These are phyloP conservation scores for Raffaelea ambrosiae DNA, from an alignment of 2,329 filamentous ascomycete species.

Conservation along the genomic window DNA sequence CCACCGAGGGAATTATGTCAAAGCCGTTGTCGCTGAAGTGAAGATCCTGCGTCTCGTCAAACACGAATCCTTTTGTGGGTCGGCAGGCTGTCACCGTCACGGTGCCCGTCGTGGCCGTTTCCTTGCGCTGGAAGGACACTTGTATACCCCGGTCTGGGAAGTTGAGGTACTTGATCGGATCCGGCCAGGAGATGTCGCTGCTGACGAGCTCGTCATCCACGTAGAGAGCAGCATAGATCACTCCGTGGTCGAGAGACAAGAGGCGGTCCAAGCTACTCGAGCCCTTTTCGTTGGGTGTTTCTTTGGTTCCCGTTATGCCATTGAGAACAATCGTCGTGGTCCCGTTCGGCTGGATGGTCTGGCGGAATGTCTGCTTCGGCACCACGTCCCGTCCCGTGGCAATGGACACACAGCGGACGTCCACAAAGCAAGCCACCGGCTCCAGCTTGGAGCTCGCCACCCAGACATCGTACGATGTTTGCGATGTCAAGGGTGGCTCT, in stretches of 20 bases:
- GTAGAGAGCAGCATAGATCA: constrained; percentile 30
- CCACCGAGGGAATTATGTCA: constrained; percentile 43
- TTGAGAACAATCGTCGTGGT: constrained; percentile 19
- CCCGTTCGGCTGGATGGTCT: constrained; percentile 7
- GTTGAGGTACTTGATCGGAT: constrained; percentile 53
- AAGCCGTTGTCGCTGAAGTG: constrained; percentile 48
- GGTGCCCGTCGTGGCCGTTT: no score
- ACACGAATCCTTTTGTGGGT: constrained; percentile 49
- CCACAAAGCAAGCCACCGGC: constrained; percentile 12
- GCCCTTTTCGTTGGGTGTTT: no score
- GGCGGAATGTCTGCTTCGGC: no score
- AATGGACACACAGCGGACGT: constrained; percentile 32
- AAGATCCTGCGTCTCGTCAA: constrained; percentile 35
- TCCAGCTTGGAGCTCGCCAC: constrained; percentile 12
- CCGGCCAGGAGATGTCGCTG: constrained; percentile 48
- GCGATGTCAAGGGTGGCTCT: no score
- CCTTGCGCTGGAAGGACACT: constrained; percentile 12
- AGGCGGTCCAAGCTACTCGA: no score
- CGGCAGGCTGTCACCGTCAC: constrained; percentile 25
- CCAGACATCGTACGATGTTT: constrained; percentile 31
- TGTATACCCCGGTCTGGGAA: constrained; percentile 34
- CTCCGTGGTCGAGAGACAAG: constrained; percentile 18
- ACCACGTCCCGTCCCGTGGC: constrained; percentile 26
- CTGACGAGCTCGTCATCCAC: constrained; percentile 30
- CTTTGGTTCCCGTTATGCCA: constrained; percentile 26